Evolutionary conservation across 177 flowering plant genomes (phyloP).

Genomic region (Tripterygium wilfordii): DNA sequence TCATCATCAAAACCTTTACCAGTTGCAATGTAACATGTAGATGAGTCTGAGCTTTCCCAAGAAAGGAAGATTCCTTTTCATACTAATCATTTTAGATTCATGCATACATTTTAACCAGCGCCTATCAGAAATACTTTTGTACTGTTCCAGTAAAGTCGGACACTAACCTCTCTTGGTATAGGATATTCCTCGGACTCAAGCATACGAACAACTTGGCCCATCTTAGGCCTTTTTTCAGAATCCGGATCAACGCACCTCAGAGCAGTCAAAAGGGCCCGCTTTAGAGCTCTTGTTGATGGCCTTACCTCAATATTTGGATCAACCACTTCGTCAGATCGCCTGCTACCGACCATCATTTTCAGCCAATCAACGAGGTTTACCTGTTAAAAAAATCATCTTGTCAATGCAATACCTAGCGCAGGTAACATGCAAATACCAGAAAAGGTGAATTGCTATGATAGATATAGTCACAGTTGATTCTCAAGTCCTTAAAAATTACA

Average conservation of each 20-base stretch:
- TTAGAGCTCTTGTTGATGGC: conserved; percentile 89
- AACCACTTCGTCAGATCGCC: conserved; percentile 92
- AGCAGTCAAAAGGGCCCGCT: conserved; percentile 89
- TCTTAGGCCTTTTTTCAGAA: conserved; percentile 90
- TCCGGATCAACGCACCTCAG: conserved; percentile 95
- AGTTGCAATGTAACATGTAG: no score
- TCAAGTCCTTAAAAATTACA: no score
- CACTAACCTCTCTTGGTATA: conserved; percentile 78
- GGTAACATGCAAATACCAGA: neutral
- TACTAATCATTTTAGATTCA: no score
- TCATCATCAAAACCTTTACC: no score
- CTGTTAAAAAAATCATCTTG: conserved; percentile 27
- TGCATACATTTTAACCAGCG: neutral
- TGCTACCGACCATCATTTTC: conserved; percentile 91
- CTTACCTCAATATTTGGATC: conserved; percentile 81
- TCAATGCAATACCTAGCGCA: neutral
- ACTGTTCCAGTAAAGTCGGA: neutral
- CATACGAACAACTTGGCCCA: conserved; percentile 98
- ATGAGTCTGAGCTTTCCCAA: no score
- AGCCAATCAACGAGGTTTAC: conserved; percentile 97
- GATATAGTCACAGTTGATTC: neutral
- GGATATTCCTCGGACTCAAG: conserved; percentile 97
- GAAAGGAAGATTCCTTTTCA: no score
- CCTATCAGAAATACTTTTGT: neutral
- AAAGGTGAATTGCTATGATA: neutral